These are phyloP conservation scores for Suillus lakei DNA, from an alignment of 768 basidiomycete genomes.

Conservation along the genomic window DNA sequence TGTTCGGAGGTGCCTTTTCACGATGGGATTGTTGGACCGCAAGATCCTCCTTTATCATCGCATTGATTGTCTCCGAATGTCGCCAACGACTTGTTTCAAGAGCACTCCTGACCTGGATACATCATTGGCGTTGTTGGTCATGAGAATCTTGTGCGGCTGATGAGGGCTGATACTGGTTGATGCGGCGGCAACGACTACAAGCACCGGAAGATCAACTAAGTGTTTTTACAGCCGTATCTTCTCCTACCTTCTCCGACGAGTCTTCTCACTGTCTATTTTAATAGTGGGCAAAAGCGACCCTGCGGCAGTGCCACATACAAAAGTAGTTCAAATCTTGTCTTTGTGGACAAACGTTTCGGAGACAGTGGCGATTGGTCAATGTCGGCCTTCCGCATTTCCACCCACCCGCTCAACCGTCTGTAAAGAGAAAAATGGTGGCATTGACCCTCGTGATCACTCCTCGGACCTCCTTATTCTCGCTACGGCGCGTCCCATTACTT, in stretches of 20 bases:
- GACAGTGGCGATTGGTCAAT: slow-evolving; percentile 2
- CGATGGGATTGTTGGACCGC: slow-evolving; percentile 14
- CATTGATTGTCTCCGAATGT: slow-evolving; percentile 14
- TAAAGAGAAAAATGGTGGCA: slow-evolving; percentile 14
- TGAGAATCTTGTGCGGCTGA: slow-evolving; percentile 28
- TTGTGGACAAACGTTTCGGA: slow-evolving; percentile 17
- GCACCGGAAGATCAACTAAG: slow-evolving; percentile 21
- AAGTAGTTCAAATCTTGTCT: background rate
- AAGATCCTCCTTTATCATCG: slow-evolving; percentile 21
- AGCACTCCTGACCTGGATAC: slow-evolving; percentile 10
- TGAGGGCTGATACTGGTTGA: slow-evolving; percentile 4
- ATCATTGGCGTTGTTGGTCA: slow-evolving; percentile 17
- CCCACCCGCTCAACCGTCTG: slow-evolving; percentile 16
- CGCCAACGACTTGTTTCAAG: slow-evolving; percentile 12
- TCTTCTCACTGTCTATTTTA: slow-evolving; percentile 34
- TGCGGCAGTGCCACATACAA: slow-evolving; percentile 9
- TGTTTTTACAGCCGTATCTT: slow-evolving; percentile 11
- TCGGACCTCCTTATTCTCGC: slow-evolving; percentile 24
- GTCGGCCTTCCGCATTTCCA: slow-evolving; percentile 22
- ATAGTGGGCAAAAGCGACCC: slow-evolving; percentile 3
- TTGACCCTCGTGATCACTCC: slow-evolving; percentile 14
- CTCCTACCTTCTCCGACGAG: slow-evolving; percentile 14
- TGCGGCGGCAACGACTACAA: slow-evolving; percentile 25
- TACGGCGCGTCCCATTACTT: slow-evolving; percentile 1
- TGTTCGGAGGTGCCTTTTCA: slow-evolving; percentile 10